phyloP scores from a whole-genome alignment of 2,329 filamentous ascomycete species.

The Davidsoniella neocaledoniae region DNA sequence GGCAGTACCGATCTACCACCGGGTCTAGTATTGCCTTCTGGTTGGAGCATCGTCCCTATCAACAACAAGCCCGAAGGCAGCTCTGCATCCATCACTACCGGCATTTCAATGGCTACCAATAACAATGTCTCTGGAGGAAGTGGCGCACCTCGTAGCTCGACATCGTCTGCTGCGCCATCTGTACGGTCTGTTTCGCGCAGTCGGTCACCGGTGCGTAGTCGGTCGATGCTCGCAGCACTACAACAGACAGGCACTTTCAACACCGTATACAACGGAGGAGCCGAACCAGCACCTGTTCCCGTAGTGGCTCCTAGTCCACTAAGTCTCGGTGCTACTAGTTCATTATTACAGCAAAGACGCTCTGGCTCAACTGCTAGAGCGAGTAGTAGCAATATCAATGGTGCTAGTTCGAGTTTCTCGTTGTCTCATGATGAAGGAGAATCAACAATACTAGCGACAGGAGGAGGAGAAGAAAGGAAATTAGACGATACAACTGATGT shows the following conservation, averaged over 20 bases:
- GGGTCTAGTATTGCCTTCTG: conserved; percentile 45
- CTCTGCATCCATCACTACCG: conserved; percentile 15
- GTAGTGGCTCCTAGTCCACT: conserved; percentile 6
- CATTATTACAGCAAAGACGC: conserved; percentile 11
- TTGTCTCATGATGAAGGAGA: too few species aligned
- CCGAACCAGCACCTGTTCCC: conserved; percentile 6
- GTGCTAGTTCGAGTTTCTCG: too few species aligned
- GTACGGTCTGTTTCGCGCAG: conserved; percentile 9
- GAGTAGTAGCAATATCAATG: neutral
- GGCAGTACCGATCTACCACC: conserved; percentile 45
- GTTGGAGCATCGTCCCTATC: conserved; percentile 48
- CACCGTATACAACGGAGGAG: conserved; percentile 5
- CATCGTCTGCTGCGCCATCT: conserved; percentile 13
- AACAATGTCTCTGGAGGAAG: too few species aligned
- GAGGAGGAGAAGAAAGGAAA: conserved; percentile 6
- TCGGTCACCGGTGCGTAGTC: conserved; percentile 8
- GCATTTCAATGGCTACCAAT: conserved; percentile 12
- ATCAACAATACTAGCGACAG: neutral
- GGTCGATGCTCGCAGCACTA: conserved; percentile 13
- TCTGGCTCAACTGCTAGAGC: conserved; percentile 10
- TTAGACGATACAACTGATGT: conserved; percentile 14
- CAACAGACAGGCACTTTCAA: conserved; percentile 9
- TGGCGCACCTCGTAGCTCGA: neutral
- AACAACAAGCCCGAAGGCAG: conserved; percentile 30
- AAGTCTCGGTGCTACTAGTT: conserved; percentile 9